phyloP scores from a whole-genome alignment of 768 basidiomycete species.

The Boletus coccyginus region DNA sequence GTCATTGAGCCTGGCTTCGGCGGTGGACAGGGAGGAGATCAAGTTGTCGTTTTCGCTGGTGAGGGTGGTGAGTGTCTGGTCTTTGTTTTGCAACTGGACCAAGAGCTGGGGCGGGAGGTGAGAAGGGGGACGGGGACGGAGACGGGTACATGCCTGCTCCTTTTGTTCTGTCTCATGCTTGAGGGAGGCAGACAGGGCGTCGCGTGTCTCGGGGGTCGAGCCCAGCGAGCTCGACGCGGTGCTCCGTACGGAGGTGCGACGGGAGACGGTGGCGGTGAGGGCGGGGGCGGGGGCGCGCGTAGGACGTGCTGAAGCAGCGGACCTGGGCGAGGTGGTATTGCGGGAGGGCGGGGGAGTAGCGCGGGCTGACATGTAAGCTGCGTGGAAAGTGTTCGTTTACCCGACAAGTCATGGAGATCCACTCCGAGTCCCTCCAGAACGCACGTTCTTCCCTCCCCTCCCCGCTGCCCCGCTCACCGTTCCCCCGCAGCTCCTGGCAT shows the following conservation, averaged over 20 bases:
- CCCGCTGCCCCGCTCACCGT: conserved; percentile 5
- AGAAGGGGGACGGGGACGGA: conserved; percentile 8
- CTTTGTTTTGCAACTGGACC: conserved; percentile 75
- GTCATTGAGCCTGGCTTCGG: conserved; percentile 74
- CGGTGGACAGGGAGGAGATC: conserved; percentile 58
- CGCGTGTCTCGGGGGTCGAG: conserved; percentile 47
- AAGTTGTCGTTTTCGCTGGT: conserved; percentile 64
- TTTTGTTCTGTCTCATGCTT: conserved; percentile 79
- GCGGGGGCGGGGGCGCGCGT: conserved; percentile 51
- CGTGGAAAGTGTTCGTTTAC: conserved; percentile 28
- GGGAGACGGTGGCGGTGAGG: conserved; percentile 33
- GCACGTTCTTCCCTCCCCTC: conserved; percentile 18
- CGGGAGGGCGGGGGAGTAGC: conserved; percentile 44
- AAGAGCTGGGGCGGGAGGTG: conserved; percentile 52
- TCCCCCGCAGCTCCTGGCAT: conserved; percentile 41
- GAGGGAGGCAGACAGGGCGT: conserved; percentile 58
- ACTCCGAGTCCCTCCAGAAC: conserved; percentile 34
- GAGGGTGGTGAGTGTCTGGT: conserved; percentile 61
- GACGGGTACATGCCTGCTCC: conserved; percentile 56
- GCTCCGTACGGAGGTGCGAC: conserved; percentile 51
- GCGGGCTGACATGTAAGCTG: conserved; percentile 35
- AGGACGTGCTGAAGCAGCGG: conserved; percentile 56
- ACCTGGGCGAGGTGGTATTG: conserved; percentile 41
- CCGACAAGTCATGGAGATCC: conserved; percentile 6
- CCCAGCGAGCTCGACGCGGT: conserved; percentile 34